These are phyloP conservation scores for Citrullus mucosospermus DNA, from an alignment of 306 rosid species.

Conservation along the genomic window DNA sequence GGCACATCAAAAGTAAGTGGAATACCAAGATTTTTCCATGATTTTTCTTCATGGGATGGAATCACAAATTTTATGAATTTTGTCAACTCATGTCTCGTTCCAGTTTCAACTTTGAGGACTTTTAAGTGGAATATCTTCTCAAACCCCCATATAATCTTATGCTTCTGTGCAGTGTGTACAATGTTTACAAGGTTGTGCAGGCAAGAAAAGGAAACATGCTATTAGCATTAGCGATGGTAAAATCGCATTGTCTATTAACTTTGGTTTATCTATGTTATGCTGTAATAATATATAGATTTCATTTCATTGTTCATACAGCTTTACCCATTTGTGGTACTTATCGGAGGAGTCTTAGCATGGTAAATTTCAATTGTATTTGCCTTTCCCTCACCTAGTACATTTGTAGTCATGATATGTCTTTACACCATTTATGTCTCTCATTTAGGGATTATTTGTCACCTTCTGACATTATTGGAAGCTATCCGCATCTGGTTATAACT, in stretches of 20 bases:
- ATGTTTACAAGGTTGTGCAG: slow-evolving; percentile 70
- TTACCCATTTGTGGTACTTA: slow-evolving; percentile 66
- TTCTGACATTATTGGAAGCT: slow-evolving; percentile 46
- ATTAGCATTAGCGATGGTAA: slow-evolving; percentile 86
- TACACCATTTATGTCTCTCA: slow-evolving; percentile 4
- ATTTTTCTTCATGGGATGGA: background rate
- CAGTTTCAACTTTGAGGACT: background rate
- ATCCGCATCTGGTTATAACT: slow-evolving; percentile 65
- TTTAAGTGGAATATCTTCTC: background rate
- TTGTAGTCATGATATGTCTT: background rate
- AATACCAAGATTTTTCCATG: background rate
- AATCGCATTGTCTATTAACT: background rate
- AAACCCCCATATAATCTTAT: slow-evolving; percentile 10
- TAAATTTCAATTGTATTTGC: slow-evolving; percentile 18
- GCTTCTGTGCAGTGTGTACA: slow-evolving; percentile 46
- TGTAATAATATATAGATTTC: background rate
- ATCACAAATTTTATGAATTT: background rate
- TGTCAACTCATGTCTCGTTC: background rate
- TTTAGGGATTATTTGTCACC: slow-evolving; percentile 87
- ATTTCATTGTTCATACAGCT: slow-evolving; percentile 35
- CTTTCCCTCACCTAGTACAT: background rate
- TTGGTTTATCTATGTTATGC: background rate
- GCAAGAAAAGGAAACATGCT: slow-evolving; percentile 68
- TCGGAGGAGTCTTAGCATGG: slow-evolving; percentile 80
- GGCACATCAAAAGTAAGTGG: background rate